Evolutionary conservation across 2,329 filamentous ascomycete genomes (phyloP), one percentile per base, ranked within the genome.

Genomic region (Zarea fungicola): DNA sequence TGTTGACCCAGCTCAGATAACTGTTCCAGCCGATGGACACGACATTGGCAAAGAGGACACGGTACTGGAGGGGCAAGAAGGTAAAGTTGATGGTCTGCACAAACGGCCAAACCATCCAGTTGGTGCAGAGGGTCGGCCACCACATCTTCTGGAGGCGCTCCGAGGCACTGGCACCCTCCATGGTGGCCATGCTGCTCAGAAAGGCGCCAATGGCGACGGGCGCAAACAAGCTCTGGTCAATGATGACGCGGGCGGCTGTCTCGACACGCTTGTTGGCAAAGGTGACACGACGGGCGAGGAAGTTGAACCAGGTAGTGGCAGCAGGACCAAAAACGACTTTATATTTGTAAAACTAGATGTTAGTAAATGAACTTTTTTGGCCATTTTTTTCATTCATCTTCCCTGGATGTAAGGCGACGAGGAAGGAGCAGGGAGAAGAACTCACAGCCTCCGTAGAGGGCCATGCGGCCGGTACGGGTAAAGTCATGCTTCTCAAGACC

Each of bases 51-150:
- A 95, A 84, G 58, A 96, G 71, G 35, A 96, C 81, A 51, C 90
- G 79, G 68, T 92, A 83, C 63, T 95, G 81, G 54, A 95, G 73
- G 42, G 91, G 91, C 54, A 96, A 80, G 55, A 93, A 78, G 61
- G 86, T 85, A 72, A 96, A 96, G 74, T 96, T 96, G 62, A 85
- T 76, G 47, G 85, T 74, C 72, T 96, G 91, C 49, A 95, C 89
- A 54, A 76, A 74, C 4, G 91, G 91, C 91, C 91, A 96, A 49
- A 96, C 68, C 72, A 89, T 79, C 77, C 89, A 89, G 72, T 96
- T 96, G 65, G 88, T 85, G 65, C 78, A 78, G 61, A 96, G 78
- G 26, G 87, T 87, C 11, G 79, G 75, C 56, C 70, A 67, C 70
- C 90, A 96, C 52, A 79, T 85, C 60, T 77, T 81, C 52, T 80